phyloP scores from a whole-genome alignment of 73 alveolate genomes.

The Symbiodinium pilosum region DNA sequence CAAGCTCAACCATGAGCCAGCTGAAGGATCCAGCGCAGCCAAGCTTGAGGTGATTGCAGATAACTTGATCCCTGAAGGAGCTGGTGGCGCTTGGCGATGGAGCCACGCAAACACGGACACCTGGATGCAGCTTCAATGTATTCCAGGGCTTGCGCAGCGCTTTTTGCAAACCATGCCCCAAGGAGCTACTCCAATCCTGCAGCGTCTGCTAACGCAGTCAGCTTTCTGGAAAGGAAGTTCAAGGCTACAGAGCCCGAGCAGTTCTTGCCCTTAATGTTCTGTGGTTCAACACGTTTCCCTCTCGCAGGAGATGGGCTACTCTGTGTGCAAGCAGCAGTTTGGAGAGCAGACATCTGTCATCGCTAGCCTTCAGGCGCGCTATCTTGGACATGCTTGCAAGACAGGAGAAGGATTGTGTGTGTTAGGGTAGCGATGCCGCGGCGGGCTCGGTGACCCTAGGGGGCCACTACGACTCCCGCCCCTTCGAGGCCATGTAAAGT shows the following conservation, averaged over 20 bases:
- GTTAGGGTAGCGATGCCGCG: constrained; percentile 45
- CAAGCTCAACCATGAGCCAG: constrained; percentile 52
- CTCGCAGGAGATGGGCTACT: constrained; percentile 72
- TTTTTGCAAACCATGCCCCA: not conserved
- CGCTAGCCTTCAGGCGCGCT: constrained; percentile 40
- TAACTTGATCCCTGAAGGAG: too few species aligned
- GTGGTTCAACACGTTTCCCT: too few species aligned
- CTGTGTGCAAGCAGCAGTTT: constrained; percentile 30
- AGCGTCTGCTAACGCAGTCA: constrained; percentile 56
- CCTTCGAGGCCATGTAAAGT: constrained; percentile 39
- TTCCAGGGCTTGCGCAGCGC: not conserved
- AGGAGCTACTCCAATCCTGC: constrained; percentile 53
- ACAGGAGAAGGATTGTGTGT: too few species aligned
- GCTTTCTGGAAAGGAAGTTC: constrained; percentile 55
- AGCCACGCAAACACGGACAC: constrained; percentile 45
- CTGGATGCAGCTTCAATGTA: not conserved
- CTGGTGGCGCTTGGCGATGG: constrained; percentile 79
- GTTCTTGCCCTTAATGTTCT: not conserved
- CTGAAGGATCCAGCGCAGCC: constrained; percentile 10
- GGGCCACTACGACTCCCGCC: constrained; percentile 89
- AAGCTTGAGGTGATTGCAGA: too few species aligned
- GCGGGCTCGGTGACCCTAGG: constrained; percentile 87
- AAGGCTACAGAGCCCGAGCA: constrained; percentile 35
- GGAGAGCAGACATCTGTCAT: constrained; percentile 59
- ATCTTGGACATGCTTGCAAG: not conserved